A percentile compares a stretch with the other conserved stretches of the same genome.
Evolutionary conservation across 805 yeast genomes (phyloP).

Genomic region (Zygoascus flipseniorum): DNA sequence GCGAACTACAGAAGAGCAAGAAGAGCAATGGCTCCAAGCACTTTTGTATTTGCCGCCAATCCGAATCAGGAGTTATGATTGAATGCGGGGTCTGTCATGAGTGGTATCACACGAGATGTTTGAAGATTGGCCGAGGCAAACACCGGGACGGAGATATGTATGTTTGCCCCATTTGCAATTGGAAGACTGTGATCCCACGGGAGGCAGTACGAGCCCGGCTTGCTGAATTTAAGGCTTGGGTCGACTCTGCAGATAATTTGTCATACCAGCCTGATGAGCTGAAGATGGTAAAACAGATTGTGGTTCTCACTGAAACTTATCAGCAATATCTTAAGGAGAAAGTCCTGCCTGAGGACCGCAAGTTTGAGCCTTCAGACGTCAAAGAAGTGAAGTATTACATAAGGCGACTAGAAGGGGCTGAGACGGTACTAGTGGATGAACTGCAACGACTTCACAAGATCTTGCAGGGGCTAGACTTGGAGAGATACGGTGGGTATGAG

Average conservation of each 20-base stretch:
- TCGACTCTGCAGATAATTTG: slow-evolving; percentile 23
- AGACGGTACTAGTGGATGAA: not conserved
- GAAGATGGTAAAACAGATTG: slow-evolving; percentile 16
- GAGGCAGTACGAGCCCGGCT: slow-evolving; percentile 29
- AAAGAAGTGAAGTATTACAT: slow-evolving; percentile 34
- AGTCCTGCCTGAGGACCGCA: not conserved
- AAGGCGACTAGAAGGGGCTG: slow-evolving; percentile 42
- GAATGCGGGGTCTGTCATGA: slow-evolving; percentile 86
- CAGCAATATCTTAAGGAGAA: slow-evolving; percentile 20
- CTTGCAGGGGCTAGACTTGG: not conserved
- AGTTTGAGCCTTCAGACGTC: slow-evolving; percentile 11
- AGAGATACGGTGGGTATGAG: not conserved
- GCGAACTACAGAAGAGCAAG: not conserved
- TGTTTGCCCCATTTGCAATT: slow-evolving; percentile 50
- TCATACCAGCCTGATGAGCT: slow-evolving; percentile 32
- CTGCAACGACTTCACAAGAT: not conserved
- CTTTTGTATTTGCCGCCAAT: slow-evolving; percentile 36
- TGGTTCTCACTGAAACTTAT: slow-evolving; percentile 28
- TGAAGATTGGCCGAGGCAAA: slow-evolving; percentile 27
- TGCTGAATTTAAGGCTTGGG: slow-evolving; percentile 26
- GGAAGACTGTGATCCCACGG: slow-evolving; percentile 25
- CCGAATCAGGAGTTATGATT: slow-evolving; percentile 82
- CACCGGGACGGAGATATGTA: slow-evolving; percentile 31
- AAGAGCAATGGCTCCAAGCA: slow-evolving; percentile 22
- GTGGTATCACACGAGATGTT: slow-evolving; percentile 92